Evolutionary conservation across 1,284 basidiomycete species (phyloP).

Genomic region (Naganishia liquefaciens): DNA sequence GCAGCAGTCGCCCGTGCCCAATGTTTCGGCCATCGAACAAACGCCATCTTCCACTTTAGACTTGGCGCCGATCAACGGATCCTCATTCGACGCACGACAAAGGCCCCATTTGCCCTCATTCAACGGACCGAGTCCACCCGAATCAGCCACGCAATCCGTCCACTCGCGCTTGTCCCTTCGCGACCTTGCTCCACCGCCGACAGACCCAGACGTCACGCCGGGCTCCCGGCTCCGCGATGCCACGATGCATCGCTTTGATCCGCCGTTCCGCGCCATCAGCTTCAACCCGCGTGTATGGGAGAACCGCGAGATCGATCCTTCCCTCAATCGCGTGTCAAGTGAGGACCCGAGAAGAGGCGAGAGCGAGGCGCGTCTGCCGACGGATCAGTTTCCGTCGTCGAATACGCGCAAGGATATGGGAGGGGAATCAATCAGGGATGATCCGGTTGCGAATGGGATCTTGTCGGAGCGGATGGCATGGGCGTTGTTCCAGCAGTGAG

Average conservation of each 20-base stretch:
- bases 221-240: conserved; percentile 1
- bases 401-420: no score
- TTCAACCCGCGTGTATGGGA: conserved; percentile 44
- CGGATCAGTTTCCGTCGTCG: no score
- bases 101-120: background rate
- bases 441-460: conserved; percentile 13
- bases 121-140: conserved; percentile 8
- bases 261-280: conserved; percentile 43
- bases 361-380: no score
- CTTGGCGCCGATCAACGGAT: conserved; percentile 4
- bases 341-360: no score
- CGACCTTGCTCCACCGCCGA: conserved; percentile 3
- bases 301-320: conserved; percentile 36
- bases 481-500: conserved; percentile 24
- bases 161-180: conserved; percentile 5
- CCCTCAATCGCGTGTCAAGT: conserved; percentile 18
- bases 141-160: conserved; percentile 2
- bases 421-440: conserved; percentile 15
- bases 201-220: conserved; percentile 12
- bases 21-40: background rate
- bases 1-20: background rate
- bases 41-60: background rate
- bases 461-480: conserved; percentile 11
- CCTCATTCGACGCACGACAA: conserved; percentile 1
- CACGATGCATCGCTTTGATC: conserved; percentile 34